Percentiles rank a stretch among this genome's conserved stretches.
Evolutionary conservation across 345 rosid genomes (phyloP).

Genomic region (Populus davidiana): DNA sequence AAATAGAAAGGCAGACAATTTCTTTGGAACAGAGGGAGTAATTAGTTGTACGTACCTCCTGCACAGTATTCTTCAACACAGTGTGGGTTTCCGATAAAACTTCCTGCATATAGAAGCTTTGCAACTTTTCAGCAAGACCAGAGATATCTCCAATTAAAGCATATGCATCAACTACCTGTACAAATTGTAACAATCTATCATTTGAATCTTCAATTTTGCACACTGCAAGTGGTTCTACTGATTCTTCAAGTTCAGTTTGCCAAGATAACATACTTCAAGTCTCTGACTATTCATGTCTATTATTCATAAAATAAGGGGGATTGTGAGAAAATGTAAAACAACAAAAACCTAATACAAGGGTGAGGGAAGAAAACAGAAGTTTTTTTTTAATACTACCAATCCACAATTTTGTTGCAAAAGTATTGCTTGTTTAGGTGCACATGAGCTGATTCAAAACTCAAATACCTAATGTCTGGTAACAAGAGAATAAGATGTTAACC

Average conservation of each 20-base stretch:
- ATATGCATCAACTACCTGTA: slow-evolving; percentile 95
- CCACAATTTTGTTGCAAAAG: neutral
- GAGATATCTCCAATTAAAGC: slow-evolving; percentile 95
- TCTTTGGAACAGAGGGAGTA: neutral
- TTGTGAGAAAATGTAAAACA: neutral
- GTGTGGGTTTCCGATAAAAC: slow-evolving; percentile 87
- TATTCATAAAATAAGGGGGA: neutral
- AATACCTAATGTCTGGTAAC: neutral
- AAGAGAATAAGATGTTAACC: neutral
- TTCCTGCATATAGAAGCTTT: slow-evolving; percentile 97
- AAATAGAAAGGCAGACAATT: too few relatives aligned
- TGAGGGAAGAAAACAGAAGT: neutral
- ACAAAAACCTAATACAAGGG: neutral
- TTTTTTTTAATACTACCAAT: neutral
- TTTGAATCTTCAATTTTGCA: slow-evolving; percentile 1
- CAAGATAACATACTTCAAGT: neutral
- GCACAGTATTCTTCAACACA: slow-evolving; percentile 64
- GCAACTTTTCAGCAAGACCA: slow-evolving; percentile 97
- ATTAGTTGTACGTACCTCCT: slow-evolving; percentile 57
- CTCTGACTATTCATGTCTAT: neutral
- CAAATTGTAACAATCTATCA: slow-evolving; percentile 7
- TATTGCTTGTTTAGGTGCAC: neutral
- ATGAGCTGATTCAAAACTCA: neutral
- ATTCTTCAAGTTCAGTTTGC: neutral
- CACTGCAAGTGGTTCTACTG: neutral